Percentiles rank a stretch among this genome's conserved stretches.
Conservation (phyloP, 106 monocot genomes). For the Dioscorea dumetorum region DNA sequence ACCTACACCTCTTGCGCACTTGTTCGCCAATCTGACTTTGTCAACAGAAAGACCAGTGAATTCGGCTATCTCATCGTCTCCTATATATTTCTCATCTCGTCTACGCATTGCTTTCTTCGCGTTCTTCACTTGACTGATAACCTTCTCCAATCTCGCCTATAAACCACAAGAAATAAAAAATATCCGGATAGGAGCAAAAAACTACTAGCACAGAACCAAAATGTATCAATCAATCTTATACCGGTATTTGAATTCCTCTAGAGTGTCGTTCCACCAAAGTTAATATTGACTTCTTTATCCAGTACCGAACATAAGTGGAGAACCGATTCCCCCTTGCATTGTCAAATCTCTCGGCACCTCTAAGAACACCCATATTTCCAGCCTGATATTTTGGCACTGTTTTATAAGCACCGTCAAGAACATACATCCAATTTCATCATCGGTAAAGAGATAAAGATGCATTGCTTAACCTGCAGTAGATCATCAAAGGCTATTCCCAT, state of each 20-base stretch:
- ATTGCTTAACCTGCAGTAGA: slow-evolving; percentile 63
- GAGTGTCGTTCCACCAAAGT: slow-evolving; percentile 43
- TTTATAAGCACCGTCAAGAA: slow-evolving; percentile 13
- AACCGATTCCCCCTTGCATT: slow-evolving; percentile 47
- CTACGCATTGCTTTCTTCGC: slow-evolving; percentile 23
- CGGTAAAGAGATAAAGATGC: slow-evolving; percentile 13
- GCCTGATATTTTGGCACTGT: slow-evolving; percentile 38
- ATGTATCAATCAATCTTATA: slow-evolving; percentile 15
- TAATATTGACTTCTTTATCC: slow-evolving; percentile 73
- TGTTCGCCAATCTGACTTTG: slow-evolving; percentile 60
- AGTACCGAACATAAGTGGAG: slow-evolving; percentile 69
- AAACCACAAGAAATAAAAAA: slow-evolving; percentile 7
- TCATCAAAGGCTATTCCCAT: slow-evolving; percentile 79
- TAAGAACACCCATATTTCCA: slow-evolving; percentile 60
- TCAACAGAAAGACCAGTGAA: slow-evolving; percentile 46
- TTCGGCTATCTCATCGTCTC: slow-evolving; percentile 59
- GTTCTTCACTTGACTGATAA: slow-evolving; percentile 42
- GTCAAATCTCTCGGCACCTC: slow-evolving; percentile 86
- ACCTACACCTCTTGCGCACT: slow-evolving; percentile 35
- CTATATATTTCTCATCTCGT: slow-evolving; percentile 30
- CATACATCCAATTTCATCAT: slow-evolving; percentile 14
- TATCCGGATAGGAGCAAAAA: neutral
- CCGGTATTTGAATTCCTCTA: slow-evolving; percentile 55
- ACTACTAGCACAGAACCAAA: neutral
- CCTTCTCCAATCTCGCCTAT: slow-evolving; percentile 51